Evolutionary conservation across 331 rosid species (phyloP).

Genomic region (Dryas integrifolia): DNA sequence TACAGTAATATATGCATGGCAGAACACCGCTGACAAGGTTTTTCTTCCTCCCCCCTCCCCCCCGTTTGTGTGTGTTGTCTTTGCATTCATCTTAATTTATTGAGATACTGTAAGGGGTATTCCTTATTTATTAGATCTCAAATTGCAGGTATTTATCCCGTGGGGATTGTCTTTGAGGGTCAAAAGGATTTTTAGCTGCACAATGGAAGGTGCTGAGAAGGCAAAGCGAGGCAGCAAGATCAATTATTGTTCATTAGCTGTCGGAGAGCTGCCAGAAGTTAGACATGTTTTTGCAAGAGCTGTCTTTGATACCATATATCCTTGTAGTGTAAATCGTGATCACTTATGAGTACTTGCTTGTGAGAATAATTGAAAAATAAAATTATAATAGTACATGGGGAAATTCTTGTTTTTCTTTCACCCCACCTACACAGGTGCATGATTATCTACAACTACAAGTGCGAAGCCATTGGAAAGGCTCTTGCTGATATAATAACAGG

Average conservation of each 20-base stretch:
- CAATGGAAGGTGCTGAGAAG: conserved; percentile 26
- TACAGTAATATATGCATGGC: no score
- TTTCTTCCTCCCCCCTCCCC: background rate
- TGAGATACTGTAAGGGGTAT: conserved; percentile 1
- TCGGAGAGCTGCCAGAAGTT: conserved; percentile 52
- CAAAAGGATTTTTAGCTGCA: conserved; percentile 48
- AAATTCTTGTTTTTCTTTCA: background rate
- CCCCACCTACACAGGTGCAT: background rate
- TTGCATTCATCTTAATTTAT: background rate
- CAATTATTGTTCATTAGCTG: conserved; percentile 50
- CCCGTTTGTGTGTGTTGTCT: background rate
- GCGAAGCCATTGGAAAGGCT: no score
- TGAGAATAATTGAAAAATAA: background rate
- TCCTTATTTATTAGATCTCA: conserved; percentile 14
- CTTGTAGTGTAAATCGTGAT: conserved; percentile 34
- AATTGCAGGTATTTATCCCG: conserved; percentile 72
- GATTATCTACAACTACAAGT: no score
- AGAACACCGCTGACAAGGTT: background rate
- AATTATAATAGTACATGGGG: background rate
- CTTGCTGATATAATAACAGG: no score
- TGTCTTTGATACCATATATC: conserved; percentile 77
- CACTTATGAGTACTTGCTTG: background rate
- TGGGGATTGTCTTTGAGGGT: conserved; percentile 53
- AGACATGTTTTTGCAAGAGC: conserved; percentile 74
- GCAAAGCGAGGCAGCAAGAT: conserved; percentile 61